Percentiles rank a stretch among this genome's conserved stretches.
phyloP scores from a whole-genome alignment of 2,329 filamentous ascomycete species.

The Neoarthrinium moseri region DNA sequence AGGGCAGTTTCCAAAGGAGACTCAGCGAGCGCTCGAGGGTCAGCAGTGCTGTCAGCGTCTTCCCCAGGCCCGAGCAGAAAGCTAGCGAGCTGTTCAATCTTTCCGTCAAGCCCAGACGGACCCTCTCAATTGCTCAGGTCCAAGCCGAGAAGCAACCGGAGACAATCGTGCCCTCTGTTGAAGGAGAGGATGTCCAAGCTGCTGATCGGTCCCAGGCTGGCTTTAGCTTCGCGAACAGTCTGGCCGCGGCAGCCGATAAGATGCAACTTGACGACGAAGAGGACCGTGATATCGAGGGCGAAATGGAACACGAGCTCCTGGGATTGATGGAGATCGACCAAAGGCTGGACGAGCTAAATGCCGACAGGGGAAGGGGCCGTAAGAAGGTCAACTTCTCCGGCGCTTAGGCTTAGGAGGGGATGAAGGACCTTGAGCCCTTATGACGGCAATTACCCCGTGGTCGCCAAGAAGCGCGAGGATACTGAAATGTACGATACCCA shows the following conservation, averaged over 20 bases:
- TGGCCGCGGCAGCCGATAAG: conserved; percentile 53
- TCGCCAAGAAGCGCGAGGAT: background rate
- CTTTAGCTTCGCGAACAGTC: conserved; percentile 50
- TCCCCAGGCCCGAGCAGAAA: conserved; percentile 41
- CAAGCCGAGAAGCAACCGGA: conserved; percentile 16
- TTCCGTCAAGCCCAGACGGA: conserved; percentile 30
- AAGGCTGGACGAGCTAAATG: conserved; percentile 55
- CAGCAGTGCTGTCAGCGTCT: conserved; percentile 53
- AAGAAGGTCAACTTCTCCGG: conserved; percentile 56
- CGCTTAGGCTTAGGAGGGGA: no score
- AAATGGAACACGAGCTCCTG: conserved; percentile 62
- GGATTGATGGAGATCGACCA: conserved; percentile 67
- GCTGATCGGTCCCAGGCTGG: conserved; percentile 31
- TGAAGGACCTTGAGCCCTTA: conserved; percentile 10
- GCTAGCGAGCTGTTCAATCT: conserved; percentile 48
- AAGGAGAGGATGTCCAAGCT: conserved; percentile 23
- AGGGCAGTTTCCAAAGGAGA: conserved; percentile 24
- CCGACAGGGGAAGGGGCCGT: conserved; percentile 42
- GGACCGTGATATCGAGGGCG: conserved; percentile 53
- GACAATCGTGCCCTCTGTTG: conserved; percentile 23
- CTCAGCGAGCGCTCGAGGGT: conserved; percentile 35
- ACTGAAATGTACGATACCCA: conserved; percentile 7
- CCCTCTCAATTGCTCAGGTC: conserved; percentile 16
- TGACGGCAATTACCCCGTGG: conserved; percentile 11
- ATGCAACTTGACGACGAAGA: conserved; percentile 40